Conservation (phyloP, 495 filamentous ascomycete genomes). For the Hyaloscypha variabilis region DNA sequence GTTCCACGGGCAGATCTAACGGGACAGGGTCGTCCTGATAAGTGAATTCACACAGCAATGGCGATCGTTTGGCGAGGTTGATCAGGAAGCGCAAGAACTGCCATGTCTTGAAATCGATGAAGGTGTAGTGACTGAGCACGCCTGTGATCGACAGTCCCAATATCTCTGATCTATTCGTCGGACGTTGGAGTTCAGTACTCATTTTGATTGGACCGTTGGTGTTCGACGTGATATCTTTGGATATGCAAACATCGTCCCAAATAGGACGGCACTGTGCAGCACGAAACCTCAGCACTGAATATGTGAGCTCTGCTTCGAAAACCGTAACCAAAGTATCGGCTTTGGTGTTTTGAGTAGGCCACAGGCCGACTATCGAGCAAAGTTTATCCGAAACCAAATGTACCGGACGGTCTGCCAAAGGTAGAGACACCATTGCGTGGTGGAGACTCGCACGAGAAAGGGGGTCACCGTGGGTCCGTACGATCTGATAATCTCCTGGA, state of each 20-base stretch:
- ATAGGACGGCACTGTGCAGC: constrained; percentile 44
- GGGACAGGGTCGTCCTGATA: constrained; percentile 20
- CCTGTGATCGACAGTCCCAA: constrained; percentile 70
- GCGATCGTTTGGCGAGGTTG: constrained; percentile 49
- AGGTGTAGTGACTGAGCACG: constrained; percentile 61
- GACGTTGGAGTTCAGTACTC: constrained; percentile 21
- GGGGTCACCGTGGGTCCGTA: constrained; percentile 23
- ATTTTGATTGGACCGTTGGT: background rate
- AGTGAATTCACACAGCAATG: constrained; percentile 26
- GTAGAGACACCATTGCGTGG: constrained; percentile 41
- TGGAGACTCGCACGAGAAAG: constrained; percentile 32
- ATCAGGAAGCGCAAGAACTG: constrained; percentile 65
- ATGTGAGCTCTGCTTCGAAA: constrained; percentile 51
- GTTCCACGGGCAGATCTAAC: constrained; percentile 33
- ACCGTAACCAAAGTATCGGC: constrained; percentile 43
- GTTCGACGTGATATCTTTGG: background rate
- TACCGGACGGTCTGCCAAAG: constrained; percentile 33
- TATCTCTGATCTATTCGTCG: constrained; percentile 39
- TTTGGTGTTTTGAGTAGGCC: constrained; percentile 45
- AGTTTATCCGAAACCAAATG: constrained; percentile 48
- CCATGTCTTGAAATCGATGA: constrained; percentile 56
- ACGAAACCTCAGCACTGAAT: constrained; percentile 52
- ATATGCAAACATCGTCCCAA: constrained; percentile 36
- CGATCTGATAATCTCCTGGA: constrained; percentile 33
- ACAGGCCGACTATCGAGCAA: constrained; percentile 52